Base-by-base conservation (phyloP, 352 stramenopile species). In the Phytophthora foliorum region DNA sequence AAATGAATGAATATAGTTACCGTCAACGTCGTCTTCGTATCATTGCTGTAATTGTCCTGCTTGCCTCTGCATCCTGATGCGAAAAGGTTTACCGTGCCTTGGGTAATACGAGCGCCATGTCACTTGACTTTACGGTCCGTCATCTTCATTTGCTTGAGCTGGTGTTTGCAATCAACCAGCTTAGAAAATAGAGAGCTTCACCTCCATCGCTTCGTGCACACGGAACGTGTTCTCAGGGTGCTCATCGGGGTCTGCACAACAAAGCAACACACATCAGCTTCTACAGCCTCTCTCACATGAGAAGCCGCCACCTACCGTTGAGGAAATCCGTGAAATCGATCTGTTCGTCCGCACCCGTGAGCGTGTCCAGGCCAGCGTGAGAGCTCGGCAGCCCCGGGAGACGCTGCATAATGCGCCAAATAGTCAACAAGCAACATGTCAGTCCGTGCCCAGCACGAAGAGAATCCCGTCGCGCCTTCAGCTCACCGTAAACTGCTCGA, bases 171-270 rank as follows among this genome's bases (percentile, higher is more conserved):
- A 17, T 21, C 14, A 49, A 17, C 22, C 14, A 49, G 67, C 59
- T 90, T 90, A 96, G 78, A 96, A 96, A 72, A 96, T 94, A 61
- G 84, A 79, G 45, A 96, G 77, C 81, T 96, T 96, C 65, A 96
- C 89, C 78, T 96, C 89, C 87, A 96, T 96, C 46, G 87, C 86
- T 46, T 94, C 87, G 74, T 96, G 89, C 10, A 96, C 86, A 63
- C 84, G 83, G 81, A 94, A 96, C 49, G 72, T 77, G 73, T 86
- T 84, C 67, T 93, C 86, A 27, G 86, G 86, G 78, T 91, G 80
- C 61, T 96, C 85, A 60, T 88, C 75, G 9, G 86, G 87, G 72
- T 94, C 89, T 94, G 67, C 14, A 36, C 54, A 59, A 24, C 9
- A 55, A 57, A 67, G 6, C 22, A 24, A 42, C 46, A 56, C 31